Evolutionary conservation across 768 basidiomycete genomes (phyloP).

Genomic region (Lactarius pseudohatsudake): DNA sequence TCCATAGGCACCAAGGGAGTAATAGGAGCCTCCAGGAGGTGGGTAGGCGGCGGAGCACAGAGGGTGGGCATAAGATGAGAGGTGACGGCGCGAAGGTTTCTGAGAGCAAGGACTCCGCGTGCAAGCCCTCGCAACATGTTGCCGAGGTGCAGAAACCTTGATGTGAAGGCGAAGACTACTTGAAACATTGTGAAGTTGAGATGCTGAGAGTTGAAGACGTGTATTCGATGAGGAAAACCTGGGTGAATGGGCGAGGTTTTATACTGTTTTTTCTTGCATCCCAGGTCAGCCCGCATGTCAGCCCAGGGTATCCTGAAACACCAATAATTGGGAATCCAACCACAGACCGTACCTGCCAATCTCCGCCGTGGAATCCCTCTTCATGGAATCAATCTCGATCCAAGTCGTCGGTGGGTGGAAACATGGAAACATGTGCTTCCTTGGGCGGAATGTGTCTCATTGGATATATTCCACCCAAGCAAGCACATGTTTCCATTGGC

Average conservation of each 20-base stretch:
- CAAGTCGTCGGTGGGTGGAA: no score
- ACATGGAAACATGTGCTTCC: no score
- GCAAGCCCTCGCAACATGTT: conserved; percentile 7
- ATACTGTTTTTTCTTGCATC: neutral
- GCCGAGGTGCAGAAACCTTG: conserved; percentile 15
- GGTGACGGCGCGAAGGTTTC: neutral
- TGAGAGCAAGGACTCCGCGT: conserved; percentile 15
- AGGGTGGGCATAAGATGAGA: conserved; percentile 6
- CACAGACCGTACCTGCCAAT: no score
- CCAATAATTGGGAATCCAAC: no score
- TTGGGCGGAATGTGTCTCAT: no score
- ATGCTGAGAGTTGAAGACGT: neutral
- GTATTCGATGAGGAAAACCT: neutral
- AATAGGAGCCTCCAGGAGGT: conserved; percentile 1
- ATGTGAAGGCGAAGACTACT: conserved; percentile 6
- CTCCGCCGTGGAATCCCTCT: no score
- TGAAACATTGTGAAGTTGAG: conserved; percentile 18
- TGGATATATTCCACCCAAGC: no score
- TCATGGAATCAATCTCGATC: no score
- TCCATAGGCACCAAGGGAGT: neutral
- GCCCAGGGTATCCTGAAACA: no score
- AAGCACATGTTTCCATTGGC: no score
- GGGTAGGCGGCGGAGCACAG: neutral
- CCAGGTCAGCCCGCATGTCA: neutral
- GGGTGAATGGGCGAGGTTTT: neutral